phyloP scores from a whole-genome alignment of 768 basidiomycete species.

The Amanita muscaria region DNA sequence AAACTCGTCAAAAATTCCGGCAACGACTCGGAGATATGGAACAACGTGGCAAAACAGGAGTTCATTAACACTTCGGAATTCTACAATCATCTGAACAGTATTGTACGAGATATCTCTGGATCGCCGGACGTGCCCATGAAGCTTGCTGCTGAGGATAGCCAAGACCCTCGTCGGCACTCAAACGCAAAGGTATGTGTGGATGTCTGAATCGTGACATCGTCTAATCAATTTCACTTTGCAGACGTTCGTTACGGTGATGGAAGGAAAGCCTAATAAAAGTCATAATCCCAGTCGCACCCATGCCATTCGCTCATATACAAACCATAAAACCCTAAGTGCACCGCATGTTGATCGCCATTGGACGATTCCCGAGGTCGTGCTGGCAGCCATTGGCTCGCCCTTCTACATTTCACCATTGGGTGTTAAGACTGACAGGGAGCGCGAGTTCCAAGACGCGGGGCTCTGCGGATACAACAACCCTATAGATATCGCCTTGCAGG shows the following conservation, averaged over 20 bases:
- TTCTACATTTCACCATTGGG: slow-evolving; percentile 14
- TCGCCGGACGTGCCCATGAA: slow-evolving; percentile 8
- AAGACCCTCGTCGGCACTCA: slow-evolving; percentile 6
- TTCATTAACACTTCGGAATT: slow-evolving; percentile 5
- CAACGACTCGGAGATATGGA: slow-evolving; percentile 13
- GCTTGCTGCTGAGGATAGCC: neutral
- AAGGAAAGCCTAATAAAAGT: slow-evolving; percentile 16
- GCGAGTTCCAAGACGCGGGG: slow-evolving; percentile 16
- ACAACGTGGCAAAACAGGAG: slow-evolving; percentile 10
- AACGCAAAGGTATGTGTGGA: slow-evolving; percentile 8
- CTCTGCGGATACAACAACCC: slow-evolving; percentile 21
- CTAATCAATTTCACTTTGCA: neutral
- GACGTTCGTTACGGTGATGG: slow-evolving; percentile 18
- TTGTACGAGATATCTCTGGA: neutral
- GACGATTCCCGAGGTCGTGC: slow-evolving; percentile 15
- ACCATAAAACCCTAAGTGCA: neutral
- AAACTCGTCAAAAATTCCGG: slow-evolving; percentile 13
- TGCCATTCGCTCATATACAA: slow-evolving; percentile 17
- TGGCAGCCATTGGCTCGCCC: slow-evolving; percentile 13
- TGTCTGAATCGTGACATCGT: neutral
- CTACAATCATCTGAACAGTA: neutral
- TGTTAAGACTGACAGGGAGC: slow-evolving; percentile 10
- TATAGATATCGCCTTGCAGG: slow-evolving; percentile 10
- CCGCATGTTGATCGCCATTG: slow-evolving; percentile 12
- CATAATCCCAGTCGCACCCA: slow-evolving; percentile 16